Evolutionary conservation across 495 filamentous ascomycete genomes (phyloP).

Genomic region (Eremomyces bilateralis): DNA sequence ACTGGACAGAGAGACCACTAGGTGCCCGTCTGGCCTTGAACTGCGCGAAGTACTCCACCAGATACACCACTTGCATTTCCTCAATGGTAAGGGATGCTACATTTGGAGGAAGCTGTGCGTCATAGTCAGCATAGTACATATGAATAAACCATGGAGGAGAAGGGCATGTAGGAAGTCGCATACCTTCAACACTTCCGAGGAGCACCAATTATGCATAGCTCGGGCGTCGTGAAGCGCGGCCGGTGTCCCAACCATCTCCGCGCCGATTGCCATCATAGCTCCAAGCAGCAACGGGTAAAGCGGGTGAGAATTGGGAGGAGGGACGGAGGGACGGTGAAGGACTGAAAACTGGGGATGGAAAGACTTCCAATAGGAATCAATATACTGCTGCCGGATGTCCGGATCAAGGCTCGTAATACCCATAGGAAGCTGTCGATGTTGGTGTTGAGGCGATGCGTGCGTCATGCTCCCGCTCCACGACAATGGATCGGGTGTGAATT

Average conservation of each 20-base stretch:
- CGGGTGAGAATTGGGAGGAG: conserved; percentile 14
- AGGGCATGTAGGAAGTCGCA: no score
- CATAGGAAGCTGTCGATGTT: background rate
- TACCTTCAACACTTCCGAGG: no score
- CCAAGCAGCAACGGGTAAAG: conserved; percentile 19
- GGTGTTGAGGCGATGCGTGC: no score
- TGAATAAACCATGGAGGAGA: no score
- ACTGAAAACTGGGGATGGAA: conserved; percentile 23
- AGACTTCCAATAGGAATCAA: conserved; percentile 22
- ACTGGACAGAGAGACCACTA: conserved; percentile 10
- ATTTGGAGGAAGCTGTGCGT: conserved; percentile 12
- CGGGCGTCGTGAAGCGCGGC: conserved; percentile 18
- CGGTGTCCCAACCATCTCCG: conserved; percentile 17
- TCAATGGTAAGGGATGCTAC: conserved; percentile 11
- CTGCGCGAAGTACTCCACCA: conserved; percentile 16
- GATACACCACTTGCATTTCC: conserved; percentile 16
- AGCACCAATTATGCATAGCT: conserved; percentile 19
- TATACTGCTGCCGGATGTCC: conserved; percentile 13
- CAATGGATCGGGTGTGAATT: no score
- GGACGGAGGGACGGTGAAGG: no score
- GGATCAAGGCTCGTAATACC: background rate
- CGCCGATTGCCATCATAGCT: conserved; percentile 23
- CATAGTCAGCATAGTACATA: conserved; percentile 18
- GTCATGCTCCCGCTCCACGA: no score
- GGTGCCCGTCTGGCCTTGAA: conserved; percentile 16